phyloP scores from a whole-genome alignment of 495 filamentous ascomycete genomes.

The Penicillium odoratum region DNA sequence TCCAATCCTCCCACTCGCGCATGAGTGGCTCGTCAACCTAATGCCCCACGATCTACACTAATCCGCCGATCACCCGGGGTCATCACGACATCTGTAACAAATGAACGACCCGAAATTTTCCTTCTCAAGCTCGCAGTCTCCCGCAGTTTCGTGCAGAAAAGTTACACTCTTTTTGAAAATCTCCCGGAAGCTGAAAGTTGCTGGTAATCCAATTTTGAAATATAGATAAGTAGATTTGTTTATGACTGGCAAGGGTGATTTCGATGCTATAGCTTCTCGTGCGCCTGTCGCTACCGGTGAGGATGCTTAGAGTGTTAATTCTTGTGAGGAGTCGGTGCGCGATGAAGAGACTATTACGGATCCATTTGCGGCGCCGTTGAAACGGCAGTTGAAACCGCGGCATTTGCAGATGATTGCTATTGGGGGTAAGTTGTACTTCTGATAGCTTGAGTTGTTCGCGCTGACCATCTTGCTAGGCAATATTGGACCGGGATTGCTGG shows the following conservation, averaged over 20 bases:
- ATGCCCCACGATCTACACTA: slow-evolving; percentile 6
- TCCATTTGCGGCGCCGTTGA: slow-evolving; percentile 31
- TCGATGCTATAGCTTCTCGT: slow-evolving; percentile 12
- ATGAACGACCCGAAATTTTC: slow-evolving; percentile 11
- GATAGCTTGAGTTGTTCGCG: background rate
- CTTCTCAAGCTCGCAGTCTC: background rate
- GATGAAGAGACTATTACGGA: slow-evolving; percentile 20
- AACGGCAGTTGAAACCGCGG: slow-evolving; percentile 60
- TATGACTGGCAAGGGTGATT: background rate
- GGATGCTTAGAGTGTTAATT: slow-evolving; percentile 1
- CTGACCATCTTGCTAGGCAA: slow-evolving; percentile 31
- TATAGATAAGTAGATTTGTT: background rate
- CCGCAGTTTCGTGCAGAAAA: slow-evolving; percentile 6
- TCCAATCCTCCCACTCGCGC: too few relatives aligned
- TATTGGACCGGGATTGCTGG: slow-evolving; percentile 48
- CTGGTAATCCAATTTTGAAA: background rate
- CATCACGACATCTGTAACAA: slow-evolving; percentile 37
- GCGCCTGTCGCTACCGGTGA: slow-evolving; percentile 5
- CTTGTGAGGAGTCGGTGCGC: slow-evolving; percentile 8
- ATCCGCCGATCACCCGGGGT: background rate
- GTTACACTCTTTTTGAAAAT: background rate
- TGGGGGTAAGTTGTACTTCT: slow-evolving; percentile 33
- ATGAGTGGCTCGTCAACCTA: background rate
- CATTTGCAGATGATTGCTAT: slow-evolving; percentile 74
- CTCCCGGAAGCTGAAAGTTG: background rate